Base-by-base conservation (phyloP, 805 yeast genomes). In the Yamadazyma nakazawae region DNA sequence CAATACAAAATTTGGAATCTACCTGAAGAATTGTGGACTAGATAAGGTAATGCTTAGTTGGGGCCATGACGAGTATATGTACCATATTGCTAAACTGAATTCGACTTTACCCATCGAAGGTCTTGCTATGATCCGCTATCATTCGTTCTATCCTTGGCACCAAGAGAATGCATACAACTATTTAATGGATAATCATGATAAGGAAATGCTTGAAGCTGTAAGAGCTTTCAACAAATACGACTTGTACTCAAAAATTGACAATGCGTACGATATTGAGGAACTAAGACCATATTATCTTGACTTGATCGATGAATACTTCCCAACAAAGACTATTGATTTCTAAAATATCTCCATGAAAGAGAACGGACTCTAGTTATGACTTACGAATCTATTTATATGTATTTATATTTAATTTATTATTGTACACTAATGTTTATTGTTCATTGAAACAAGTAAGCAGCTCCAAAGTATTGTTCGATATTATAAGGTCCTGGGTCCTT, bases 381-480 rank as follows among this genome's bases (percentile, higher is more conserved):
- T 34, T n/a, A 26, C 32, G 34, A 21, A 34, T 37, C 26, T 30
- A 34, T 37, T 43, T 42, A 12, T 43, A 43, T 31, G 34, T 43
- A 43, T 25, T 37, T 21, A n/a, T 37, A 21, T 18, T 40, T 32
- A 14, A 21, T 32, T 13, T 24, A 8, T n/a, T 43, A 45, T 17
- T 45, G 47, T 45, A 45, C 47, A 38, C 21, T 38, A 38, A 19
- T 17, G 5, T 12, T 31, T n/a, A n/a, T 42, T 12, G 14, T 28
- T n/a, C 9, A 25, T 24, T 51, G 19, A 54, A 68, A 63, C 41
- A 71, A 66, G 35, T 73, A 63, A 47, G 78, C 71, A 52, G 80
- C 71, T 58, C 97, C 97, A 58, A 91, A 91, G 43, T 80, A 81
- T 68, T 88, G 96, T 68, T 91, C 97, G 60, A 91, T 82, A 52